Conservation (phyloP, 352 stramenopile genomes). For the Pythium brassicae region DNA sequence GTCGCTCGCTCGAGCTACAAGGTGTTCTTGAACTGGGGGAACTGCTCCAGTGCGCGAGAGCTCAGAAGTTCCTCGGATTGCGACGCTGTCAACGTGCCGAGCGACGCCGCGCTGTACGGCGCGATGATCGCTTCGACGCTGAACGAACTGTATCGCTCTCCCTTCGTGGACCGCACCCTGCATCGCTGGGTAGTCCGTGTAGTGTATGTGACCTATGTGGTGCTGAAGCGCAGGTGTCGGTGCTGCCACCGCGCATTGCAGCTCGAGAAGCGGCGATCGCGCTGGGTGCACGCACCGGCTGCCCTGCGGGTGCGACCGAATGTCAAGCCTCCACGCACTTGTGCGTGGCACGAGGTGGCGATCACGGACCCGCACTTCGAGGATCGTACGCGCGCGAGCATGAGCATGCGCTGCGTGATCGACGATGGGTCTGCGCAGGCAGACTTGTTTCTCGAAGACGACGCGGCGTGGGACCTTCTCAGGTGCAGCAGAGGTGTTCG, state of each 20-base stretch:
- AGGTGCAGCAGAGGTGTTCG: constrained; percentile 34
- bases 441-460: constrained; percentile 67
- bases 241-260: constrained; percentile 46
- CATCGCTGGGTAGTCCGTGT: constrained; percentile 59
- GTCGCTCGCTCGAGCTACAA: constrained; percentile 57
- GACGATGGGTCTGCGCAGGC: constrained; percentile 76
- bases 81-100: constrained; percentile 1
- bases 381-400: constrained; percentile 34
- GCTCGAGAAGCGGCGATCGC: constrained; percentile 32
- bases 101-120: constrained; percentile 31
- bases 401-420: constrained; percentile 54
- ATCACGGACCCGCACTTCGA: constrained; percentile 29
- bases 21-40: constrained; percentile 54
- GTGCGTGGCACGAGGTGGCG: constrained; percentile 29
- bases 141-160: constrained; percentile 37
- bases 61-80: not conserved
- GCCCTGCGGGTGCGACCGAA: not conserved
- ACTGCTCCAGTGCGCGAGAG: constrained; percentile 19
- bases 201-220: constrained; percentile 71
- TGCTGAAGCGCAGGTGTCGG: constrained; percentile 66
- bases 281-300: constrained; percentile 33
- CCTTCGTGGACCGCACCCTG: constrained; percentile 37
- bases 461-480: constrained; percentile 70
- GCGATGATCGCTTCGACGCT: constrained; percentile 37
- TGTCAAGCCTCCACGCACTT: constrained; percentile 7